A percentile compares a stretch with the other conserved stretches of the same genome.
Evolutionary conservation across 177 flowering plant genomes (phyloP).

Genomic region (Vitis hybrid): DNA sequence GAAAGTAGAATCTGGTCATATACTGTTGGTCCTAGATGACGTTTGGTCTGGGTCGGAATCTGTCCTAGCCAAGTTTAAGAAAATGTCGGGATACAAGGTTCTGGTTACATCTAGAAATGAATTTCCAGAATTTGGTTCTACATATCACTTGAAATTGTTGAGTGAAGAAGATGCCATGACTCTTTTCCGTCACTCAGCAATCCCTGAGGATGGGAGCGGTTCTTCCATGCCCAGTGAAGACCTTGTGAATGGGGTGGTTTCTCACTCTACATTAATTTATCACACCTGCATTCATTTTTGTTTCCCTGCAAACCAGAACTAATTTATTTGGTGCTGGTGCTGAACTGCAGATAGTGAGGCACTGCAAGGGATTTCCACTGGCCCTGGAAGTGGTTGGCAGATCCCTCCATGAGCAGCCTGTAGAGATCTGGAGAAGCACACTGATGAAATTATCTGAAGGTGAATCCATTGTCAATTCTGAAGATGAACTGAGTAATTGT

Average conservation of each 20-base stretch:
- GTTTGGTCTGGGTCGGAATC: slow-evolving; percentile 22
- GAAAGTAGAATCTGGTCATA: slow-evolving; percentile 1
- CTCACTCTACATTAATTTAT: too few relatives aligned
- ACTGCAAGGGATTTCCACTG: too few relatives aligned
- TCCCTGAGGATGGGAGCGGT: slow-evolving; percentile 4
- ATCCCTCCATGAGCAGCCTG: slow-evolving; percentile 12
- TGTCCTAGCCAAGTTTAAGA: slow-evolving; percentile 12
- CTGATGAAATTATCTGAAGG: too few relatives aligned
- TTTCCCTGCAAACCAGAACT: not conserved
- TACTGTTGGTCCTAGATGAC: slow-evolving; percentile 33
- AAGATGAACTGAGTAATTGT: too few relatives aligned
- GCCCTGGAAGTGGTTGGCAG: slow-evolving; percentile 31
- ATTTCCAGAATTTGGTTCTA: slow-evolving; percentile 19
- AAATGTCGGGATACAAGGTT: slow-evolving; percentile 16
- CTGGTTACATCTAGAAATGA: slow-evolving; percentile 33
- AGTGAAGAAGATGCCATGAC: slow-evolving; percentile 25
- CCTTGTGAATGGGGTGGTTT: too few relatives aligned
- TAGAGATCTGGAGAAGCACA: too few relatives aligned
- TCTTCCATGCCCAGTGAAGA: slow-evolving; percentile 7
- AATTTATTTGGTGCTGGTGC: not conserved
- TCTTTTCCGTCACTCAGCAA: slow-evolving; percentile 27
- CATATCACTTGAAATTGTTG: slow-evolving; percentile 22
- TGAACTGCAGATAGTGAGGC: slow-evolving; percentile 13
- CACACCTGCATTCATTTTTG: too few relatives aligned
- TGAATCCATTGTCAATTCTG: too few relatives aligned